phyloP scores from a whole-genome alignment of 345 rosid genomes.

The Rhodamnia argentea region DNA sequence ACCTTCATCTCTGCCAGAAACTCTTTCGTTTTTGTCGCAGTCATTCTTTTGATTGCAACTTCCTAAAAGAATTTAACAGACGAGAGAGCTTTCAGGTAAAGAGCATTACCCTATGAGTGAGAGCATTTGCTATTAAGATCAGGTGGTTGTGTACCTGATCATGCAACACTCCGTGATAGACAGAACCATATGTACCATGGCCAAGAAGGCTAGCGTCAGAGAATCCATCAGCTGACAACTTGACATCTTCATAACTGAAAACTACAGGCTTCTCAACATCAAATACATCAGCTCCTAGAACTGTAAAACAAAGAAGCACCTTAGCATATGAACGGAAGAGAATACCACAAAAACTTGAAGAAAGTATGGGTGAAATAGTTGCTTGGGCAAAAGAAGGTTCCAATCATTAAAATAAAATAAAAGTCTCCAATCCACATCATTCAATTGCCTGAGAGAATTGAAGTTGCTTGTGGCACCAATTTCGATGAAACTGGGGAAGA shows the following conservation, averaged over 20 bases:
- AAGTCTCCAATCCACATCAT: neutral
- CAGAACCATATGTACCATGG: constrained; percentile 92
- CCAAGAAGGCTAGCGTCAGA: constrained; percentile 84
- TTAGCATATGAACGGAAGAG: neutral
- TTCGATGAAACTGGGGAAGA: neutral
- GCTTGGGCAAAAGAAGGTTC: neutral
- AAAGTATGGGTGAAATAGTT: neutral
- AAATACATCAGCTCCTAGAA: constrained; percentile 53
- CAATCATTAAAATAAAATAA: neutral
- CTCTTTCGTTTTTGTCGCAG: constrained; percentile 87
- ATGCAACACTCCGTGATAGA: constrained; percentile 60
- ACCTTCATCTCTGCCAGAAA: constrained; percentile 95
- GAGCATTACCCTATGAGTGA: neutral
- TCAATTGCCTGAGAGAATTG: neutral
- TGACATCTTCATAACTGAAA: constrained; percentile 68
- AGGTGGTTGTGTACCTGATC: constrained; percentile 48
- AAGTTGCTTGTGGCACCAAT: neutral
- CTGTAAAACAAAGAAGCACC: constrained; percentile 23
- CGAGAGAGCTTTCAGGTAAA: neutral
- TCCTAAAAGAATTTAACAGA: constrained; percentile 37
- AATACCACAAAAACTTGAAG: neutral
- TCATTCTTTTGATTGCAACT: constrained; percentile 88
- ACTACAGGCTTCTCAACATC: constrained; percentile 81
- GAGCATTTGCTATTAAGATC: neutral
- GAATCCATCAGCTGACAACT: constrained; percentile 63